Percentiles rank a stretch among this genome's conserved stretches.
Conservation (phyloP, 139 green algal species). For the Micromonas pusilla region DNA sequence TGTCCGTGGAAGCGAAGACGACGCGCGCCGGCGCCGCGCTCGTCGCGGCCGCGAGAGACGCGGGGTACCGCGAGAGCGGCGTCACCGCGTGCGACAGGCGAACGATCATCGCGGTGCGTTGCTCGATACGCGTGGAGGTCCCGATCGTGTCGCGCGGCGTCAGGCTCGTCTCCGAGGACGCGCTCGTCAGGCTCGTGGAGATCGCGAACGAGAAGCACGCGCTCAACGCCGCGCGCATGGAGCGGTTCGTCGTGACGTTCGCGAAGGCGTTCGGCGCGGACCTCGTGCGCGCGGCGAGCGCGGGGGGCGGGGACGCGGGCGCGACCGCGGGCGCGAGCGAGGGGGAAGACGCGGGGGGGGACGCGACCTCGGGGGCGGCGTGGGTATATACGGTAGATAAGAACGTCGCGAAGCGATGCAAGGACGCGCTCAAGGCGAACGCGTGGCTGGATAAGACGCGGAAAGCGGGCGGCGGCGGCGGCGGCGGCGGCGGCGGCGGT, state of each 20-base stretch:
- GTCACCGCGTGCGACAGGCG: conserved; percentile 41
- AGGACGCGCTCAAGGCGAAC: conserved; percentile 26
- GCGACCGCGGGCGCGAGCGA: not conserved
- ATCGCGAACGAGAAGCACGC: conserved; percentile 57
- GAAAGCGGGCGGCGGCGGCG: not conserved
- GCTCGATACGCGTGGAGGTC: conserved; percentile 60
- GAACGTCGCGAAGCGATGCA: conserved; percentile 14
- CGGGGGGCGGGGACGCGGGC: not conserved
- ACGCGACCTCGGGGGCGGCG: not conserved
- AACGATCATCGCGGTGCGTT: conserved; percentile 54
- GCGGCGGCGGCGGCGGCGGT: too few relatives aligned
- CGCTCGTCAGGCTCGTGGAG: conserved; percentile 47
- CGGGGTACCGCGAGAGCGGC: conserved; percentile 59
- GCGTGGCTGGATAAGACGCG: not conserved
- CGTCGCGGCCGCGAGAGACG: conserved; percentile 43
- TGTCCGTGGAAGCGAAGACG: conserved; percentile 52
- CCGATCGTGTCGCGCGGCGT: conserved; percentile 47
- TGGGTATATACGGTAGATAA: not conserved
- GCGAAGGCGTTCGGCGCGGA: conserved; percentile 12
- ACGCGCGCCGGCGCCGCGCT: conserved; percentile 39
- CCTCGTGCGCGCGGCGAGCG: conserved; percentile 4
- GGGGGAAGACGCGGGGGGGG: not conserved
- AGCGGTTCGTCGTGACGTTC: conserved; percentile 37
- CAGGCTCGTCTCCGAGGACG: conserved; percentile 50
- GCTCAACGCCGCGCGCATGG: conserved; percentile 47